These are phyloP conservation scores for Salix viminalis DNA, from an alignment of 345 rosid genomes.

Conservation along the genomic window DNA sequence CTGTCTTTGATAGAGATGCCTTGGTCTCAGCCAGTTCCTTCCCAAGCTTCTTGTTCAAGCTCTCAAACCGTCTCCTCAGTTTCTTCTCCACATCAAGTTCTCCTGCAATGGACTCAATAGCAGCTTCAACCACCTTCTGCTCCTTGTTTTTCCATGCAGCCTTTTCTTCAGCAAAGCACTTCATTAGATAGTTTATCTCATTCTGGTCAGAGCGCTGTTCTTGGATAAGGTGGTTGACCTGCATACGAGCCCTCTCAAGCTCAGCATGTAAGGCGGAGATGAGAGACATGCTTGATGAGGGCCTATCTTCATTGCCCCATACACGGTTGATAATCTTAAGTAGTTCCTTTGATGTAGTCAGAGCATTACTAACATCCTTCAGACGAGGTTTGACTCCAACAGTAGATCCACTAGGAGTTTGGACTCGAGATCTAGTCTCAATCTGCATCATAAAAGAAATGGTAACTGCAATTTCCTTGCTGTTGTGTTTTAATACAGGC, in stretches of 20 bases:
- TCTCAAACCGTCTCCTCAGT: constrained; percentile 71
- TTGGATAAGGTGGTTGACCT: constrained; percentile 78
- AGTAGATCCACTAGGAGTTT: constrained; percentile 74
- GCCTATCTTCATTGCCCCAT: constrained; percentile 88
- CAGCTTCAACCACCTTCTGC: constrained; percentile 82
- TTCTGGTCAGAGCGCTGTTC: constrained; percentile 72
- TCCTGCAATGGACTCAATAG: constrained; percentile 82
- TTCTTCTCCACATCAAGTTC: constrained; percentile 88
- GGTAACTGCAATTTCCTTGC: neutral
- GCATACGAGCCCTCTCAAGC: constrained; percentile 90
- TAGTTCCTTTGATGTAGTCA: constrained; percentile 91
- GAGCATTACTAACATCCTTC: constrained; percentile 86
- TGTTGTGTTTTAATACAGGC: neutral
- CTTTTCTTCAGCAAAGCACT: constrained; percentile 89
- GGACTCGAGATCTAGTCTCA: constrained; percentile 77
- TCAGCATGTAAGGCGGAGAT: constrained; percentile 94
- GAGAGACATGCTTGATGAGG: constrained; percentile 88
- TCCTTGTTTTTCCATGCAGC: constrained; percentile 88
- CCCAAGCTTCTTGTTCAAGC: constrained; percentile 94
- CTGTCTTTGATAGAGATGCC: constrained; percentile 55
- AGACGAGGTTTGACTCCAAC: constrained; percentile 61
- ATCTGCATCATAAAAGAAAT: constrained; percentile 41
- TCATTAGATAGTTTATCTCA: constrained; percentile 75
- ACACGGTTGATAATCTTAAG: constrained; percentile 82
- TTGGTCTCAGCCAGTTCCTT: constrained; percentile 76